Percentiles rank a stretch among this genome's conserved stretches.
Evolutionary conservation across 139 green algal genomes (phyloP).

Genomic region (Spirogloea muscicola): DNA sequence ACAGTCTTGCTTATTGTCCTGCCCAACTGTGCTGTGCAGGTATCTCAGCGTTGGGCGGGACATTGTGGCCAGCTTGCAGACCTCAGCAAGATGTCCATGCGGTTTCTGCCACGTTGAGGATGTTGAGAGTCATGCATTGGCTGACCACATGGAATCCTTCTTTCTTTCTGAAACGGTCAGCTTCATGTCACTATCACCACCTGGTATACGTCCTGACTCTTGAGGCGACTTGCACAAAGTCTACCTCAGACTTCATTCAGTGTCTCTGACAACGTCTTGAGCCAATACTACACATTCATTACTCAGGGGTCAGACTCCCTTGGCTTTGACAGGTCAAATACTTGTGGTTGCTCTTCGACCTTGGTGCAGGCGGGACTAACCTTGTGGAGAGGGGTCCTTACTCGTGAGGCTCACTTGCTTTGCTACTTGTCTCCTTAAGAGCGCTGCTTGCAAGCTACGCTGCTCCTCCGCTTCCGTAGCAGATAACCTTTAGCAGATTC

Average conservation of each 20-base stretch:
- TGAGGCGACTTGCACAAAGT: too few species aligned
- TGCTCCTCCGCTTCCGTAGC: neutral
- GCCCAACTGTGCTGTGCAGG: conserved; percentile 15
- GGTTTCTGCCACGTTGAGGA: conserved; percentile 50
- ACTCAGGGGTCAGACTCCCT: too few species aligned
- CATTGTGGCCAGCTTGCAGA: conserved; percentile 42
- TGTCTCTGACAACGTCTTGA: too few species aligned
- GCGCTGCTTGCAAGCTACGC: neutral
- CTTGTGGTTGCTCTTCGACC: conserved; percentile 74
- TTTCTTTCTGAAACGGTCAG: conserved; percentile 81
- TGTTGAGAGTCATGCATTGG: conserved; percentile 51
- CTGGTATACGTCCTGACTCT: too few species aligned
- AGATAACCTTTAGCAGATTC: neutral
- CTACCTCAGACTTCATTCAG: too few species aligned
- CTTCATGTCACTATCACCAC: neutral
- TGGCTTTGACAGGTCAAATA: conserved; percentile 86
- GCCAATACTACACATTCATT: too few species aligned
- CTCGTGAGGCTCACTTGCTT: too few species aligned
- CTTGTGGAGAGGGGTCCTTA: conserved; percentile 34
- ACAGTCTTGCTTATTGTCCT: neutral
- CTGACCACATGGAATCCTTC: conserved; percentile 87
- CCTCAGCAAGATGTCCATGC: conserved; percentile 9
- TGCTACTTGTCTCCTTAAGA: neutral
- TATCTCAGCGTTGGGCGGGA: conserved; percentile 46
- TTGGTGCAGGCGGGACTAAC: conserved; percentile 17